A percentile compares a stretch with the other conserved stretches of the same genome.
These are phyloP conservation scores for Pseudoturritis turrita DNA, from an alignment of 345 rosid species.

Conservation along the genomic window DNA sequence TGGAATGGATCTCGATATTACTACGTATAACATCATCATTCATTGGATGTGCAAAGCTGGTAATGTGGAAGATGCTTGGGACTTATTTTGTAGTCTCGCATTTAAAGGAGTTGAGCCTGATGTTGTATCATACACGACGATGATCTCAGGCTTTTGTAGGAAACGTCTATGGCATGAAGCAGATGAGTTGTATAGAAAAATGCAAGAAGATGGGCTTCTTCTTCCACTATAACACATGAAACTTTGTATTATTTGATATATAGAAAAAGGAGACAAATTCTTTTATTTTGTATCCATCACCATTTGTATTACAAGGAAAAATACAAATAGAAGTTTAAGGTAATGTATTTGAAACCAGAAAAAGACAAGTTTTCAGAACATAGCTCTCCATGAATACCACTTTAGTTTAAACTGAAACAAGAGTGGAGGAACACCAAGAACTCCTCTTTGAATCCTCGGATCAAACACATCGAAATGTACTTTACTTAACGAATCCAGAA, in stretches of 20 bases:
- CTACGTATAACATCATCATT: slow-evolving; percentile 24
- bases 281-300: background rate
- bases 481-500: slow-evolving; percentile 51
- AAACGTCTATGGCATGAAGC: slow-evolving; percentile 28
- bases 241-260: background rate
- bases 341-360: slow-evolving; percentile 14
- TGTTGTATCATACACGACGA: slow-evolving; percentile 21
- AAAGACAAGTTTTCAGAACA: slow-evolving; percentile 34
- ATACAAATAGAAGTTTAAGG: background rate
- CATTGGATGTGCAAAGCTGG: slow-evolving; percentile 37
- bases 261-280: background rate
- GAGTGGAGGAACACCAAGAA: slow-evolving; percentile 76
- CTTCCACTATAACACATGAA: background rate
- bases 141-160: slow-evolving; percentile 33
- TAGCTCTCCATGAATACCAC: slow-evolving; percentile 72
- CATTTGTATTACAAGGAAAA: slow-evolving; percentile 5
- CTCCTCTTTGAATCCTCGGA: slow-evolving; percentile 64
- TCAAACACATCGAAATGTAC: slow-evolving; percentile 84
- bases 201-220: slow-evolving; percentile 28
- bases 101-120: slow-evolving; percentile 21
- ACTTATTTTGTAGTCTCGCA: slow-evolving; percentile 13
- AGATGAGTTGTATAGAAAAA: slow-evolving; percentile 25
- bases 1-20: slow-evolving; percentile 14
- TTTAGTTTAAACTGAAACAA: slow-evolving; percentile 75
- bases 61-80: slow-evolving; percentile 32